Percentiles rank a stretch among this genome's conserved stretches.
phyloP scores from a whole-genome alignment of 2,329 filamentous ascomycete species.

The Leptographium wingfieldii region DNA sequence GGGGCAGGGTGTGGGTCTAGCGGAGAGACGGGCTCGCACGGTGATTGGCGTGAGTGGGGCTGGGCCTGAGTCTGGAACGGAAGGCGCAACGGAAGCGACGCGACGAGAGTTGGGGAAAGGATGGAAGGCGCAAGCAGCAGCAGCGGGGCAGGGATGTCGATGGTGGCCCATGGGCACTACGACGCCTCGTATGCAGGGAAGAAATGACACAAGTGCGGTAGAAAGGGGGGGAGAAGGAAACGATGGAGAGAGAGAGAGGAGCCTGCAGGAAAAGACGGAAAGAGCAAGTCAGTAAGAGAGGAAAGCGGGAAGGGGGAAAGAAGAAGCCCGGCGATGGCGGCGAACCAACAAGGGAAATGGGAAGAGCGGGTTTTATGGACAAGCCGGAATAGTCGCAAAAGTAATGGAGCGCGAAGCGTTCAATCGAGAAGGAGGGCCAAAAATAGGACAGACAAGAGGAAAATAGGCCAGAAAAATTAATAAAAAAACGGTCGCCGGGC shows the following conservation, averaged over 20 bases:
- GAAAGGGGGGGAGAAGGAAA: too few relatives aligned
- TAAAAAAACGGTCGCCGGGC: constrained; percentile 8
- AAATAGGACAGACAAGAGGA: constrained; percentile 5
- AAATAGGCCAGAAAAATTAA: not conserved
- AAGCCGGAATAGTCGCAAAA: constrained; percentile 7
- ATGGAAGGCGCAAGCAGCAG: not conserved
- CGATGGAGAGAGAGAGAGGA: too few relatives aligned
- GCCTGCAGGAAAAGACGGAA: too few relatives aligned
- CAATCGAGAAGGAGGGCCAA: constrained; percentile 1
- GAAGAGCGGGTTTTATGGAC: constrained; percentile 1
- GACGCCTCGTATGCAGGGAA: not conserved
- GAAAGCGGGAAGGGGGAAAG: not conserved
- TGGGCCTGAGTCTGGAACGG: not conserved
- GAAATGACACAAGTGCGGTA: not conserved
- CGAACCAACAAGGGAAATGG: not conserved
- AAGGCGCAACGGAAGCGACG: not conserved
- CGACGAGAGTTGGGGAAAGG: not conserved
- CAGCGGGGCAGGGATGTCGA: not conserved
- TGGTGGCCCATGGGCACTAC: too few relatives aligned
- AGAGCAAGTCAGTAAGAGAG: not conserved
- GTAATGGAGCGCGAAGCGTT: not conserved
- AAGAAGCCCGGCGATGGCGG: not conserved
- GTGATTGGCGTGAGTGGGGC: not conserved
- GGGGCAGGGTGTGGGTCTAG: not conserved
- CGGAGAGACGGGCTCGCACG: not conserved